Base-by-base conservation (phyloP, 2,329 filamentous ascomycete genomes). In the Thermochaetoides dissita region DNA sequence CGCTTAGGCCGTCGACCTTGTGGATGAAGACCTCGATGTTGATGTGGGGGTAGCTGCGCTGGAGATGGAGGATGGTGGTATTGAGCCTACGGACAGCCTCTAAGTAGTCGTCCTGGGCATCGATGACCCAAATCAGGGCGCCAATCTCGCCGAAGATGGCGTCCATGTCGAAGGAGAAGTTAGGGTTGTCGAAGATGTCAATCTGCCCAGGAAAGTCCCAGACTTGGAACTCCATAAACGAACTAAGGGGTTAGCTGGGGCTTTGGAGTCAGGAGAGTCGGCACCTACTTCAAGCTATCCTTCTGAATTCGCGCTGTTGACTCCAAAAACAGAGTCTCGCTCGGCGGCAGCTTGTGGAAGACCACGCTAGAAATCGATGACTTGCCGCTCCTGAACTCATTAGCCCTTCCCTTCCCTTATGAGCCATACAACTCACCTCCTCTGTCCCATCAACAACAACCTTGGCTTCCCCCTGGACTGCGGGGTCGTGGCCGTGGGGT, bases 21-120 rank as follows among this genome's bases (percentile, higher is more conserved):
- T 98, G 91, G 54, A 98, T 94, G 62, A 98, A 96, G 39, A 98
- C 89, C 59, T 96, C 89, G 51, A 98, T 84, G 61, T 95, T 94
- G 64, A 96, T 91, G 57, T 85, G 81, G 2, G 89, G 88, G 57
- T 94, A 95, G 46, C 77, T 79, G 51, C 86, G 79, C 58, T 94
- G 85, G 2, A 98, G 76, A 50, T 86, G 84, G 44, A 95, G 69
- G 48, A 96, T 94, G 7, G 88, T 94, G 42, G 78, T 71, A 61
- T 94, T 94, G 29, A 98, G 75, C 7, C 85, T 80, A 41, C 78
- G 76, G 38, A 98, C 84, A 11, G 88, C 84, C 59, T 95, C 87
- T 42, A 94, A 76, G 58, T 96, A 98, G 60, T 98, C 91, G 58
- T 98, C 91, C 62, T 98, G 91, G 0, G 91, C 89, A 58, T 98